Evolutionary conservation across 2,329 filamentous ascomycete genomes (phyloP).

Genomic region (Fusarium irregulare): DNA sequence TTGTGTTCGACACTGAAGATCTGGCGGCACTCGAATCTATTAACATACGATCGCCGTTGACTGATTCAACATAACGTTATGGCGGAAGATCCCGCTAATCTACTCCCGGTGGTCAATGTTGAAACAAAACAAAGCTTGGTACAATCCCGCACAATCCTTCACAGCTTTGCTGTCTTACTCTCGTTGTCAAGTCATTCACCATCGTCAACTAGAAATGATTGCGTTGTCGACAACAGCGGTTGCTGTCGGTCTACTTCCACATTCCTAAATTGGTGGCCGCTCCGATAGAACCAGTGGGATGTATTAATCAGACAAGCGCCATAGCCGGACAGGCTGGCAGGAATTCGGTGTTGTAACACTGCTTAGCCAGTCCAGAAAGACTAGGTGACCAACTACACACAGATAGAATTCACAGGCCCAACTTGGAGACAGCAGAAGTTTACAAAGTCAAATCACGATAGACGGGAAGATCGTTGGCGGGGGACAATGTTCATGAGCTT

Average conservation of each 20-base stretch:
- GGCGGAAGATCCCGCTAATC: background rate
- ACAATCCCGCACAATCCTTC: background rate
- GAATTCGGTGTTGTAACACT: background rate
- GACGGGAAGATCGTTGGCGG: conserved; percentile 33
- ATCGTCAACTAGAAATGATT: background rate
- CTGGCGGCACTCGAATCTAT: background rate
- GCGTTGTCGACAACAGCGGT: background rate
- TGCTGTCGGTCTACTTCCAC: background rate
- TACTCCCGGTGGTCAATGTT: background rate
- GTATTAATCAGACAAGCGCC: background rate
- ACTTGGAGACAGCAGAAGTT: background rate
- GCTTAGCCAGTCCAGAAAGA: background rate
- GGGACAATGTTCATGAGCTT: conserved; percentile 53
- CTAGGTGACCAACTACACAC: background rate
- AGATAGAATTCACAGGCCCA: background rate
- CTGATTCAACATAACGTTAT: background rate
- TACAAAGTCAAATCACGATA: background rate
- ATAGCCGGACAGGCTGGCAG: background rate
- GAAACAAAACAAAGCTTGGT: conserved; percentile 6
- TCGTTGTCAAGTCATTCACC: background rate
- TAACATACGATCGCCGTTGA: background rate
- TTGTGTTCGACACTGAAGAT: background rate
- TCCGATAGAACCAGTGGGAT: background rate
- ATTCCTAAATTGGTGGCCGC: conserved; percentile 1
- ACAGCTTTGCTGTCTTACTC: background rate